Base-by-base conservation (phyloP, 495 filamentous ascomycete genomes). In the Geoglossum glabrum region DNA sequence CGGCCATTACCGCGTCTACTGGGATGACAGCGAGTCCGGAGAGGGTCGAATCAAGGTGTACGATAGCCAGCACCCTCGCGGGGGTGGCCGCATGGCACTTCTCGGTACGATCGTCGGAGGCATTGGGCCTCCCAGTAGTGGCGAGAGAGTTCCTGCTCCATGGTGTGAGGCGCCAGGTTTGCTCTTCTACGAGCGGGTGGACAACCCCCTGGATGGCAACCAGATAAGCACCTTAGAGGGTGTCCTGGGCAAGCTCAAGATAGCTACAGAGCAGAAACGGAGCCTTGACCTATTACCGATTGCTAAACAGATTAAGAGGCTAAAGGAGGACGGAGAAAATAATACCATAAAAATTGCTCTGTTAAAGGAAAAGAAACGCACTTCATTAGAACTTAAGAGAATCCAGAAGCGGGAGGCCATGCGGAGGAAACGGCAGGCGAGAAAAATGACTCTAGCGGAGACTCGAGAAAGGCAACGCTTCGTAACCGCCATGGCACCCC, bases 111-210 rank as follows among this genome's bases (percentile, higher is more conserved):
- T 45, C 11, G 13, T 45, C 10, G 40, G 40, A 21, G 40, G 40
- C n/a, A 17, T 45, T 21, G n/a, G 6, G 4, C 11, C 40, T 21
- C 10, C n/a, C 17, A 21, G 17, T 19, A 19, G 5, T 9, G 11
- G 1, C 6, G 49, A 52, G 10, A 52, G 25, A 30, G 23, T 52
- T 13, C 49, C 49, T n/a, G 5, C 23, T 15, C 49, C 49, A 15
- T 52, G 49, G 49, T 3, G 49, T 5, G 19, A 52, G 15, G 15
- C 11, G 25, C 49, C 49, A 13, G 3, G 15, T 26, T 21, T 52
- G 49, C 49, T 52, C 49, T 52, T 52, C 26, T 52, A 52, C 15
- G 49, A 52, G 49, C 49, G 49, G 11, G 49, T 52, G 17, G 49
- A 52, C 19, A 52, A 5, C 49, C 1, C 2, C 15, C 23, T 19